phyloP scores from a whole-genome alignment of 345 rosid genomes.

The Citrus reticulata region DNA sequence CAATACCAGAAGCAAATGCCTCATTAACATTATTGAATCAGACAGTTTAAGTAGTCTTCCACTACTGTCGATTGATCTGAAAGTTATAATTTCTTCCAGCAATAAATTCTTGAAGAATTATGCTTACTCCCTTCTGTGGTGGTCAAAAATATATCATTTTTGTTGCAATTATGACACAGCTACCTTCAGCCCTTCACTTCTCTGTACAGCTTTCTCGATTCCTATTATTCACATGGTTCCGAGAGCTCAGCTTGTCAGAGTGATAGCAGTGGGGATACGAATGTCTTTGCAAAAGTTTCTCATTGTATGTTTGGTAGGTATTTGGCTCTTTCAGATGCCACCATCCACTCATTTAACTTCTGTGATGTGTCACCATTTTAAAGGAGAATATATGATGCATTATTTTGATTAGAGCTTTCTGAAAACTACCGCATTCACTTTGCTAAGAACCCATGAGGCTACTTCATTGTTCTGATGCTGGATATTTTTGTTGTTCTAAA shows the following conservation, averaged over 20 bases:
- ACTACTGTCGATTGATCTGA: background rate
- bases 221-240: constrained; percentile 19
- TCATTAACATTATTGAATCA: background rate
- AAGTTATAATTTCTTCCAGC: background rate
- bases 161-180: constrained; percentile 26
- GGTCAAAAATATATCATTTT: background rate
- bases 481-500: background rate
- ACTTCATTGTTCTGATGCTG: background rate
- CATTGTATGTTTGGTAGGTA: constrained; percentile 1
- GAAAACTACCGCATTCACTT: background rate
- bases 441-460: background rate
- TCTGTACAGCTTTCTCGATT: background rate
- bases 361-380: background rate
- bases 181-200: constrained; percentile 5
- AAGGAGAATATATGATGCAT: background rate
- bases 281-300: constrained; percentile 6
- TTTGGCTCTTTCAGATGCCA: background rate
- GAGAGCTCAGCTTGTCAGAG: background rate
- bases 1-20: background rate
- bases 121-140: background rate
- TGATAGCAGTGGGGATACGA: background rate
- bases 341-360: background rate
- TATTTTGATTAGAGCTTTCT: no score
- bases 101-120: background rate
- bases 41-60: background rate